Conservation (phyloP, 768 basidiomycete genomes). For the Lyophyllum decastes region DNA sequence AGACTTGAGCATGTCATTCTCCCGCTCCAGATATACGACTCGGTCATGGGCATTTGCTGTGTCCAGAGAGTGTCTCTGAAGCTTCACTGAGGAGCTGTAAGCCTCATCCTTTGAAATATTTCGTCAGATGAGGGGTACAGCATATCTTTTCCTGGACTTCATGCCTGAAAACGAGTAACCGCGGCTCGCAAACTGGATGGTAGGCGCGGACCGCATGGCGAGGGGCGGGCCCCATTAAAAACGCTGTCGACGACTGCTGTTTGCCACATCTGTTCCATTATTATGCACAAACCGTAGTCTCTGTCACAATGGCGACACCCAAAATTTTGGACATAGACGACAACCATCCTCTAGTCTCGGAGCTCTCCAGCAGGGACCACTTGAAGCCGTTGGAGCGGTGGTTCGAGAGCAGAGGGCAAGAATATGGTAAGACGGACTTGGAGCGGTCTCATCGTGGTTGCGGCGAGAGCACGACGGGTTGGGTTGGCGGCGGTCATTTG, state of each 20-base stretch:
- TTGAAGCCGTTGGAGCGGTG: too few relatives aligned
- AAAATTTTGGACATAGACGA: slow-evolving; percentile 19
- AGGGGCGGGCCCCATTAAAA: too few relatives aligned
- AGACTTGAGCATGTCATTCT: slow-evolving; percentile 56
- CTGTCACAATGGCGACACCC: slow-evolving; percentile 3
- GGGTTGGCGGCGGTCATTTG: too few relatives aligned
- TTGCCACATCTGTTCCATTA: neutral
- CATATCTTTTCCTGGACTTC: slow-evolving; percentile 9
- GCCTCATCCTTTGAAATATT: slow-evolving; percentile 61
- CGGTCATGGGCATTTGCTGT: slow-evolving; percentile 49
- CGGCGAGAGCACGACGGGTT: too few relatives aligned
- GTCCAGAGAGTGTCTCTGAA: slow-evolving; percentile 64
- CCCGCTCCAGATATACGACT: slow-evolving; percentile 50
- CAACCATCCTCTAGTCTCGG: slow-evolving; percentile 47
- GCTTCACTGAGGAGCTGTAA: slow-evolving; percentile 61
- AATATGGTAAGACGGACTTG: too few relatives aligned
- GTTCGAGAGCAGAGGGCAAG: too few relatives aligned
- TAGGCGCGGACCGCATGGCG: too few relatives aligned
- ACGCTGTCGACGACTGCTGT: too few relatives aligned
- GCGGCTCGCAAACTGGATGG: slow-evolving; percentile 45
- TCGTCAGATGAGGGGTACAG: slow-evolving; percentile 13
- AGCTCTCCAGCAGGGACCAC: slow-evolving; percentile 49
- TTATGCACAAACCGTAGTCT: neutral
- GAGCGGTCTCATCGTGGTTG: too few relatives aligned
- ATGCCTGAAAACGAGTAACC: slow-evolving; percentile 52